Conservation (phyloP, 2,329 filamentous ascomycete genomes). For the Fusarium annulatum region DNA sequence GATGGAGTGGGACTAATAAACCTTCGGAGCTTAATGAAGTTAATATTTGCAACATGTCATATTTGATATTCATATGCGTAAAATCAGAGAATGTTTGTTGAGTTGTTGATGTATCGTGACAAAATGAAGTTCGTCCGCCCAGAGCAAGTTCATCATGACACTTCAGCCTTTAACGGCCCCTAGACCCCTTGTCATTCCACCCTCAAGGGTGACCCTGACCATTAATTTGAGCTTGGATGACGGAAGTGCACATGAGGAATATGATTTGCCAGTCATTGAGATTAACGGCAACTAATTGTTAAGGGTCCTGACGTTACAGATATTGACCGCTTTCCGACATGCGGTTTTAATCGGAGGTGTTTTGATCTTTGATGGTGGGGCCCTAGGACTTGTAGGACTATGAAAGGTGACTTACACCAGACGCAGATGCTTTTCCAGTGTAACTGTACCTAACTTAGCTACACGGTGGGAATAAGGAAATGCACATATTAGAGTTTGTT, state of each 20-base stretch:
- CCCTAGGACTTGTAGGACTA: conserved; percentile 22
- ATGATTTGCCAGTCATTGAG: conserved; percentile 31
- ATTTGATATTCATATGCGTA: neutral
- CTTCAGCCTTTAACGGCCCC: neutral
- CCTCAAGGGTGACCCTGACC: conserved; percentile 31
- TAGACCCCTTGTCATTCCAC: conserved; percentile 20
- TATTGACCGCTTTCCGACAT: conserved; percentile 22
- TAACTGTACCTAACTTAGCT: neutral
- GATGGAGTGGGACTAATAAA: conserved; percentile 15
- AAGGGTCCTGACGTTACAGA: conserved; percentile 22
- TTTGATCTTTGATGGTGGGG: conserved; percentile 7
- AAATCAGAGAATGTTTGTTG: neutral
- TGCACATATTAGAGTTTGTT: neutral
- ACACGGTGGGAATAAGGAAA: conserved; percentile 21
- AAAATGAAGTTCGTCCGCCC: neutral
- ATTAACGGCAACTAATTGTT: conserved; percentile 26
- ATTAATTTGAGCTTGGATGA: conserved; percentile 34
- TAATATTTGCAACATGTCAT: neutral
- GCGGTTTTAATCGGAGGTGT: conserved; percentile 28
- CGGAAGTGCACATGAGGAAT: neutral
- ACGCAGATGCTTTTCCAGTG: neutral
- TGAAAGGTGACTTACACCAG: neutral
- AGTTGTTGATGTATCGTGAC: neutral
- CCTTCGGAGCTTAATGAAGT: neutral
- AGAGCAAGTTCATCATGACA: conserved; percentile 1